Percentiles rank a stretch among this genome's conserved stretches.
Evolutionary conservation across 257 asterid species (phyloP).

Genomic region (Solanum ossicruentum): DNA sequence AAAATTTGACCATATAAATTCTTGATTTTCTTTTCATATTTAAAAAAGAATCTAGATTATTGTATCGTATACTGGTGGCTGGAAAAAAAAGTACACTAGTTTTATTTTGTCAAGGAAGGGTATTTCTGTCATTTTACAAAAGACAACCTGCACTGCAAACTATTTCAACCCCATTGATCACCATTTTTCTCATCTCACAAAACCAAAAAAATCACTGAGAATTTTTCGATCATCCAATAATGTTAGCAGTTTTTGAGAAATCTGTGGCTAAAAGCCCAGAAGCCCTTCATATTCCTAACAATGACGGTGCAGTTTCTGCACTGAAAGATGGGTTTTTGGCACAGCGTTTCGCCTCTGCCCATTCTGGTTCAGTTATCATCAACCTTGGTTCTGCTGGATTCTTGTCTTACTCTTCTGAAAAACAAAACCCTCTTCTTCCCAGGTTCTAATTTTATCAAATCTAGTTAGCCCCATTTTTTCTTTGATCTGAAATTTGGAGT

Average conservation of each 20-base stretch:
- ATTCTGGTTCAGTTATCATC: constrained; percentile 55
- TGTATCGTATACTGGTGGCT: not conserved
- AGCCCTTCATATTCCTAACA: constrained; percentile 45
- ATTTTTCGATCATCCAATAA: not conserved
- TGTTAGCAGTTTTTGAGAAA: constrained; percentile 14
- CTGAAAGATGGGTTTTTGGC: constrained; percentile 76
- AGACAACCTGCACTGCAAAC: not conserved
- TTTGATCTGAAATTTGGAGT: not conserved
- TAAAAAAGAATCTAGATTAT: not conserved
- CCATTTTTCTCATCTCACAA: not conserved
- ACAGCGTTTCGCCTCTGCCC: constrained; percentile 41
- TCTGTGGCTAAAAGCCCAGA: constrained; percentile 52
- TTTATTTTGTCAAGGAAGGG: not conserved
- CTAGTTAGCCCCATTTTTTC: not conserved
- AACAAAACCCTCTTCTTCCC: constrained; percentile 66
- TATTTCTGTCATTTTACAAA: not conserved
- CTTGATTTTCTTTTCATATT: not conserved
- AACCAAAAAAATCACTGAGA: not conserved
- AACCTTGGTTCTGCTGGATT: constrained; percentile 66
- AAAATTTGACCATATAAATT: not conserved
- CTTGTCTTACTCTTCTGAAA: constrained; percentile 55
- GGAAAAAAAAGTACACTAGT: too few relatives aligned
- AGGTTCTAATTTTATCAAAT: constrained; percentile 27
- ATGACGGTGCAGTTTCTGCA: constrained; percentile 30
- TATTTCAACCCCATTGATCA: not conserved